phyloP scores from a whole-genome alignment of 164 flowering plant genomes.

The Kalanchoe fedtschenkoi region DNA sequence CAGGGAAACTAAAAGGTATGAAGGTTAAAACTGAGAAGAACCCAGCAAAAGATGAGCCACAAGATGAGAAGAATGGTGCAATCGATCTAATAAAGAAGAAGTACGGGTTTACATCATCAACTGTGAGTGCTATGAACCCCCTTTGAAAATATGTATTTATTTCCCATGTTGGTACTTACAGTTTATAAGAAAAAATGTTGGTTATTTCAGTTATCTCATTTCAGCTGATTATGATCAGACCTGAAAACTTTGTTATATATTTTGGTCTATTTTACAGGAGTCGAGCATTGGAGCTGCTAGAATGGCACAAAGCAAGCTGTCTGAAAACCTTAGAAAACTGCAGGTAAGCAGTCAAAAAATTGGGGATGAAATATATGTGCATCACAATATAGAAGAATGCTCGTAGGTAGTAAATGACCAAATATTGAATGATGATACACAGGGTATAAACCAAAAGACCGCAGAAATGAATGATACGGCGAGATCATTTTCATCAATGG shows the following conservation, averaged over 20 bases:
- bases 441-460: slow-evolving; percentile 61
- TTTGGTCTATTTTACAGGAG: slow-evolving; percentile 34
- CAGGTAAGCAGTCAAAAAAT: slow-evolving; percentile 34
- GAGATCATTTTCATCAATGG: slow-evolving; percentile 67
- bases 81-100: slow-evolving; percentile 80
- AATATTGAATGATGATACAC: slow-evolving; percentile 4
- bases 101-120: slow-evolving; percentile 55
- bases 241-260: neutral
- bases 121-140: slow-evolving; percentile 30
- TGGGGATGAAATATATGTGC: neutral
- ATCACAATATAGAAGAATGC: neutral
- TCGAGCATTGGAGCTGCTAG: slow-evolving; percentile 28
- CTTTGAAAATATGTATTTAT: neutral
- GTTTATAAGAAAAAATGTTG: too few species aligned
- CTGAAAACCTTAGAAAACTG: slow-evolving; percentile 56
- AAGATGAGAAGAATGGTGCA: slow-evolving; percentile 40
- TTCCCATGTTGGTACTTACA: neutral
- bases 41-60: slow-evolving; percentile 35
- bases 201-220: too few species aligned
- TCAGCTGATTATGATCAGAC: neutral
- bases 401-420: neutral
- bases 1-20: slow-evolving; percentile 62
- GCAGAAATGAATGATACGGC: slow-evolving; percentile 80
- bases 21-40: slow-evolving; percentile 46
- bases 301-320: slow-evolving; percentile 54